These are phyloP conservation scores for Aspergillus caelatus DNA, from an alignment of 2,329 filamentous ascomycete genomes.

Conservation along the genomic window DNA sequence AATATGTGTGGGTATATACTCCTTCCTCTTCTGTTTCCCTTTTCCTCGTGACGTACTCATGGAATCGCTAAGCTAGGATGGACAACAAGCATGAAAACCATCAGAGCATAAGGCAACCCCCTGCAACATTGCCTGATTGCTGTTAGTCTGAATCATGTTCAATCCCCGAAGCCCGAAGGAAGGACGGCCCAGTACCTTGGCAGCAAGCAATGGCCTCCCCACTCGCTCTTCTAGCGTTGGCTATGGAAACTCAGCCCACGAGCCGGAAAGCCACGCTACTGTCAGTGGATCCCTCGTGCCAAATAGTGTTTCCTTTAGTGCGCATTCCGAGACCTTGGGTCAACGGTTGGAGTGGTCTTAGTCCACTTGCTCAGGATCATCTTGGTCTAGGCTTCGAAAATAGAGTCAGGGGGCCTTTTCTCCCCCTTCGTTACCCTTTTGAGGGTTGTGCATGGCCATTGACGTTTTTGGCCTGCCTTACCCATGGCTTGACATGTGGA, in stretches of 20 bases:
- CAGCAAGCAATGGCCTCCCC: neutral
- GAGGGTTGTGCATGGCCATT: neutral
- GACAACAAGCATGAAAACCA: neutral
- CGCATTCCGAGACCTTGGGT: slow-evolving; percentile 4
- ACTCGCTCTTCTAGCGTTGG: neutral
- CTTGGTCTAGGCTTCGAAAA: neutral
- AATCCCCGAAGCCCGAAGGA: neutral
- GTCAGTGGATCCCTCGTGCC: neutral
- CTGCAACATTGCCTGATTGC: neutral
- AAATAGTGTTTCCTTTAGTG: neutral
- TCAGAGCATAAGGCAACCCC: neutral
- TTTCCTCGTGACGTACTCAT: neutral
- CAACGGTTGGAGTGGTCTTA: neutral
- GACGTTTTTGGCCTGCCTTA: neutral
- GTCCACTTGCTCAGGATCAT: neutral
- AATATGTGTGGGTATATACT: too few relatives aligned
- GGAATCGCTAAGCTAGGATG: neutral
- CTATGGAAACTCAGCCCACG: neutral
- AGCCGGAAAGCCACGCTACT: slow-evolving; percentile 3
- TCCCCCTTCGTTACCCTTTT: neutral
- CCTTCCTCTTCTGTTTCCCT: neutral
- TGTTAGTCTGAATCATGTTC: neutral
- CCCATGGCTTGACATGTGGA: neutral
- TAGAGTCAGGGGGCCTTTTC: neutral
- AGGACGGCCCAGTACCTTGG: neutral